Base-by-base conservation (phyloP, 2,329 filamentous ascomycete genomes). In the Alternaria sp. region DNA sequence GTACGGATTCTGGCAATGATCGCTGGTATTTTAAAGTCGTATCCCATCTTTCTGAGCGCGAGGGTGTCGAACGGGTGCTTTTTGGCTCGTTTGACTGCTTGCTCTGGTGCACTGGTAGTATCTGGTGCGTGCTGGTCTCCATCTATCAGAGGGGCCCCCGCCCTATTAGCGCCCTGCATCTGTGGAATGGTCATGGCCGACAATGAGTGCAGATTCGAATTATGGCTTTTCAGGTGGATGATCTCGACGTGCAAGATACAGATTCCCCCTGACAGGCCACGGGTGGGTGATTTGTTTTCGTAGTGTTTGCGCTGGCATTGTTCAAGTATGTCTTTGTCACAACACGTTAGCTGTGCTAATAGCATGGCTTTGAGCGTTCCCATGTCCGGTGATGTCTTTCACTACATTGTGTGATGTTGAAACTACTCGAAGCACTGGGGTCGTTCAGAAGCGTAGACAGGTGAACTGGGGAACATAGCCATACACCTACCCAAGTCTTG, bases 21-120 rank as follows among this genome's bases (percentile, higher is more conserved):
- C 4, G 30, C 55, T 12, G 62, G 62, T 12, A 61, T 55, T 12
- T 30, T 9, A 9, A 64, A 58, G 18, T 8, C 21, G 55, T 55
- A 50, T 15, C 11, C 33, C 43, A 58, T 58, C n/a, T 60, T 55
- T 33, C 44, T 20, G 15, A 41, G 20, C 9, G 43, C 33, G 21
- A 30, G 11, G 5, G 45, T 20, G 28, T 49, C 26, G 26, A n/a
- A 23, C 6, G 11, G 5, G 6, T 28, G 15, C 3, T 15, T 4
- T n/a, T 20, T 43, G 8, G 14, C 33, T 11, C 25, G 23, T 26
- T 55, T 53, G 46, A n/a, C 9, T 51, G 54, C 20, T 30, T 58
- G 54, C 21, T 53, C 18, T 21, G 54, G 15, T 45, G 46, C 20
- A 26, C 46, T 6, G 12, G 20, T 6, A n/a, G 20, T 11, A 5